phyloP scores from a whole-genome alignment of 139 green algal species.

The Coelastrella sp. region DNA sequence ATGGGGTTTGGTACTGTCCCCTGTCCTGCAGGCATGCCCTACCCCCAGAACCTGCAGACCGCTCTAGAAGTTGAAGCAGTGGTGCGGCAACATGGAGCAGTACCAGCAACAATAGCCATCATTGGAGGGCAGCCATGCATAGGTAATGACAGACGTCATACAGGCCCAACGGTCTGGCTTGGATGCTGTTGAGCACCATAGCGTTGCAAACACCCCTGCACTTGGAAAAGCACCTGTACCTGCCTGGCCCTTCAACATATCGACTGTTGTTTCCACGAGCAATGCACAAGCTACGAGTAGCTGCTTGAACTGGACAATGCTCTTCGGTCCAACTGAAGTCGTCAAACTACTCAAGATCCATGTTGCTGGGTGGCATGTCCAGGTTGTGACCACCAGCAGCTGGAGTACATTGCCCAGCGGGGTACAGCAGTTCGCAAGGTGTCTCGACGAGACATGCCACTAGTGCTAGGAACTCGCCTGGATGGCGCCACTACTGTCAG shows the following conservation, averaged over 20 bases:
- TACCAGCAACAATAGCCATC: conserved; percentile 96
- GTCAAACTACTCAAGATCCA: not conserved
- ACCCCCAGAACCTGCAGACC: conserved; percentile 93
- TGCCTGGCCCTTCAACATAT: too few species aligned
- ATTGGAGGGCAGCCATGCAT: conserved; percentile 82
- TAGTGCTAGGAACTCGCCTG: conserved; percentile 67
- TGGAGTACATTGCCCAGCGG: conserved; percentile 74
- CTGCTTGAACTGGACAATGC: not conserved
- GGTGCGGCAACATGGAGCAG: conserved; percentile 78
- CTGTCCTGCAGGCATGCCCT: conserved; percentile 89
- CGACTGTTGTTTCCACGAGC: too few species aligned
- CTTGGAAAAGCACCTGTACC: too few species aligned
- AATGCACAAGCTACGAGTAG: too few species aligned
- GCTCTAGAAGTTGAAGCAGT: conserved; percentile 90
- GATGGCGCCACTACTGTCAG: conserved; percentile 97
- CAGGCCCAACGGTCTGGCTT: not conserved
- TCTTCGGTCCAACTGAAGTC: not conserved
- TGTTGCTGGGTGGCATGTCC: not conserved
- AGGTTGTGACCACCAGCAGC: conserved; percentile 50
- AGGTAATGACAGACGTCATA: conserved; percentile 51
- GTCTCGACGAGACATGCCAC: conserved; percentile 88
- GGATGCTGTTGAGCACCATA: not conserved
- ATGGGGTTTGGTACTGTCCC: not conserved
- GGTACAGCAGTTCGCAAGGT: conserved; percentile 81
- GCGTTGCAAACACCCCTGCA: not conserved